A percentile compares a stretch with the other conserved stretches of the same genome.
These are phyloP conservation scores for Periconia sp. DNA, from an alignment of 2,329 filamentous ascomycete species.

Conservation along the genomic window DNA sequence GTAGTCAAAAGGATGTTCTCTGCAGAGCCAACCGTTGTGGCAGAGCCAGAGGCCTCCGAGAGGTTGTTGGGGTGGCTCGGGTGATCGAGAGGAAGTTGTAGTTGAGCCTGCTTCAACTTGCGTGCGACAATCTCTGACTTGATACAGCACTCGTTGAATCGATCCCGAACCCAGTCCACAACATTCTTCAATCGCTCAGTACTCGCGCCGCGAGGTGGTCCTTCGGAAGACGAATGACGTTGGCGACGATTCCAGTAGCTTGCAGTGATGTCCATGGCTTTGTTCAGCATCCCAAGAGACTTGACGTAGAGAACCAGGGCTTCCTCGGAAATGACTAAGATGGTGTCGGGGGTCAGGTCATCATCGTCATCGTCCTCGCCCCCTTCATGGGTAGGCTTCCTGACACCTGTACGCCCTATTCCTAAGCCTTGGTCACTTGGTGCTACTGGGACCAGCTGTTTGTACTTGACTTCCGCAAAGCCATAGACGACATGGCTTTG, in stretches of 20 bases:
- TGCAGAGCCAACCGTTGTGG: constrained; percentile 66
- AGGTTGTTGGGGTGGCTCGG: constrained; percentile 85
- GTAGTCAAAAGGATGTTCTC: constrained; percentile 85
- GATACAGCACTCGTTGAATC: constrained; percentile 96
- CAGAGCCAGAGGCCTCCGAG: constrained; percentile 62
- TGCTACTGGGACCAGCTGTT: constrained; percentile 88
- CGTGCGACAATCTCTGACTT: constrained; percentile 94
- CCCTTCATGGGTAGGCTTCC: constrained; percentile 52
- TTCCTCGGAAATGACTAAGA: constrained; percentile 89
- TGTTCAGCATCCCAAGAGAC: constrained; percentile 84
- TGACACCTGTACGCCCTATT: constrained; percentile 58
- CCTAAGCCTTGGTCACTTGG: constrained; percentile 76
- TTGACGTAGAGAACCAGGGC: constrained; percentile 96
- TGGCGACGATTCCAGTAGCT: constrained; percentile 87
- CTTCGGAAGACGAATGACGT: constrained; percentile 60
- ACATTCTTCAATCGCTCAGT: constrained; percentile 69
- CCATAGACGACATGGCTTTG: constrained; percentile 96
- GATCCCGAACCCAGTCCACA: constrained; percentile 91
- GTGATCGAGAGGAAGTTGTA: constrained; percentile 81
- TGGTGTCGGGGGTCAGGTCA: constrained; percentile 83
- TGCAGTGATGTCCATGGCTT: constrained; percentile 94
- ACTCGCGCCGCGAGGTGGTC: constrained; percentile 45
- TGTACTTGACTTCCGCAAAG: constrained; percentile 98
- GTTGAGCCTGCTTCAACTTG: constrained; percentile 85
- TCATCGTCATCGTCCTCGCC: constrained; percentile 57